Evolutionary conservation across 2,329 filamentous ascomycete species (phyloP), one percentile per base, ranked within the genome.

Genomic region (Aureobasidium melanogenum): DNA sequence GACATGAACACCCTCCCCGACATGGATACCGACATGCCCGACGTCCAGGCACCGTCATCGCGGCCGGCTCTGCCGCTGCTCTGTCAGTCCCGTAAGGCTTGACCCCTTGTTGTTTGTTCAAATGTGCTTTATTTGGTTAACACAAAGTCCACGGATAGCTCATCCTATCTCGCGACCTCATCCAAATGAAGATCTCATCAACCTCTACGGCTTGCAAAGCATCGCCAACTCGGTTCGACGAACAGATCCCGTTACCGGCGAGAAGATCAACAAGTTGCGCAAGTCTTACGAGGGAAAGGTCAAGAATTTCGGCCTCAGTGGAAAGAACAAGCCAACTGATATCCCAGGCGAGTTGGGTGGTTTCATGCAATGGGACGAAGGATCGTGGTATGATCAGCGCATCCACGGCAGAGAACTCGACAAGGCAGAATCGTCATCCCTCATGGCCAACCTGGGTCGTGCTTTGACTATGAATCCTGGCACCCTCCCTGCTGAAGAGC

Each of bases 251-350:
- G 71, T 77, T 22, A 85, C 83, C n/a, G 84, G 84, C 63, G 83
- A 85, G 69, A 87, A 87, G 74, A 86, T 79, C 64, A 80, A 86
- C 72, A 82, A 83, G 69, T 75, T 87, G 44, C 77, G 84, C 41
- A 82, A 82, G 66, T 80, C 78, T 36, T 82, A 82, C 66, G 79
- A 80, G 67, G 77, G 77, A 52, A 80, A 82, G 65, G 76, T 81
- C 63, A 80, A 80, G 67, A 71, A 71, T 41, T 69, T 82, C 62
- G 73, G 74, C 46, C 73, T 81, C 17, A 74, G 77, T 28, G 80
- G 80, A 51, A 76, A 77, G 64, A 77, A 77, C 62, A 80, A 81
- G 67, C 72, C 77, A 17, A 68, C 71, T 38, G 73, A 76, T 66
- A 73, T 75, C 60, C 66, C 69, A 28, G 69, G 70, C 12, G 72